Evolutionary conservation across 176 grass and related monocot genomes (phyloP).

Genomic region (Miscanthus lutarioriparius): DNA sequence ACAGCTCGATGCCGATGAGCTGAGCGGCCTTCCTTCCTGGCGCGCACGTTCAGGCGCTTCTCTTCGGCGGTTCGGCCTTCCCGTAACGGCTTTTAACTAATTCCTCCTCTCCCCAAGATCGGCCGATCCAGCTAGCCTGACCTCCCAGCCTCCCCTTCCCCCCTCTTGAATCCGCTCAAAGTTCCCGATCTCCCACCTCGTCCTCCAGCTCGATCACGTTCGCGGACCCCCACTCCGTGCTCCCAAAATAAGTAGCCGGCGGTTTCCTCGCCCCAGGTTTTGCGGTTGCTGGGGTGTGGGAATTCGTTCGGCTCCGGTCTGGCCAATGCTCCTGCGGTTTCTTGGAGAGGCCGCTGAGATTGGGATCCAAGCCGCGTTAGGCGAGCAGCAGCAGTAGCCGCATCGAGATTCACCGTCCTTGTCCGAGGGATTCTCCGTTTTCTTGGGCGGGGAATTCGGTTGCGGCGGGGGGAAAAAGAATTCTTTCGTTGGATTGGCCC

Average conservation of each 20-base stretch:
- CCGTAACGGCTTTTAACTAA: slow-evolving; percentile 58
- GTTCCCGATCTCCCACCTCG: neutral
- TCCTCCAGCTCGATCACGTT: slow-evolving; percentile 24
- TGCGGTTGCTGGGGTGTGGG: neutral
- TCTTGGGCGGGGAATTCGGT: slow-evolving; percentile 22
- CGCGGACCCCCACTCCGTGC: slow-evolving; percentile 27
- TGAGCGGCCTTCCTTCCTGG: slow-evolving; percentile 43
- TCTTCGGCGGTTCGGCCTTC: slow-evolving; percentile 3
- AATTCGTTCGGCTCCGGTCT: neutral
- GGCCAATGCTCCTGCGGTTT: slow-evolving; percentile 29
- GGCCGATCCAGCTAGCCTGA: slow-evolving; percentile 39
- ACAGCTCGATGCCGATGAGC: slow-evolving; percentile 48
- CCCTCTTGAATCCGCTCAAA: neutral
- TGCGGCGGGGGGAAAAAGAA: neutral
- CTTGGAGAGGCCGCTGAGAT: neutral
- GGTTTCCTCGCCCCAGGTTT: slow-evolving; percentile 27
- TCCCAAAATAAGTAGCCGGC: slow-evolving; percentile 31
- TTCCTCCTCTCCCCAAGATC: neutral
- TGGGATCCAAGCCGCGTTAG: slow-evolving; percentile 32
- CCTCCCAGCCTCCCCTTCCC: slow-evolving; percentile 8
- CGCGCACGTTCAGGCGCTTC: slow-evolving; percentile 71
- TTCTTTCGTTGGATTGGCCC: neutral
- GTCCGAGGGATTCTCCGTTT: slow-evolving; percentile 7
- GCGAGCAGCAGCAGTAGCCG: neutral
- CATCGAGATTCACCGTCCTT: slow-evolving; percentile 23